phyloP scores from a whole-genome alignment of 176 grass and related monocot species.

The Tuctoria greenei region DNA sequence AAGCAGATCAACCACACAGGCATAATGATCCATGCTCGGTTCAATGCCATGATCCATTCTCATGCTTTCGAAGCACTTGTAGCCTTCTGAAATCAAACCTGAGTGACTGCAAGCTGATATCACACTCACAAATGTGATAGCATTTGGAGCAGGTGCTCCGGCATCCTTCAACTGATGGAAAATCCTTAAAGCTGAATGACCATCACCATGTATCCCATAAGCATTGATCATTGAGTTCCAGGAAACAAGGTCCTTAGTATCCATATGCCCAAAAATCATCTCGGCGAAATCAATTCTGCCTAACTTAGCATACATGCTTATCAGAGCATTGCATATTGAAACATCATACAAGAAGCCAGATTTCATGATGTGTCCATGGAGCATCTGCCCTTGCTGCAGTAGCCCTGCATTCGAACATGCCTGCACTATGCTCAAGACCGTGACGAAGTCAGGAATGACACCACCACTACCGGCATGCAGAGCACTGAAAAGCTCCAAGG shows the following conservation, averaged over 20 bases:
- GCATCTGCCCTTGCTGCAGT: constrained; percentile 51
- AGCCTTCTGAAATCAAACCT: constrained; percentile 63
- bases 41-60: constrained; percentile 48
- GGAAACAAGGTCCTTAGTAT: constrained; percentile 58
- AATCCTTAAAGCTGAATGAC: constrained; percentile 46
- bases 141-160: constrained; percentile 49
- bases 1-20: constrained; percentile 65
- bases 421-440: constrained; percentile 54
- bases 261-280: constrained; percentile 52
- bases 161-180: constrained; percentile 43
- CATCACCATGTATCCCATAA: constrained; percentile 64
- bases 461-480: constrained; percentile 33
- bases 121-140: constrained; percentile 57
- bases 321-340: constrained; percentile 58
- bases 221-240: constrained; percentile 74
- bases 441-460: constrained; percentile 44
- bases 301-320: constrained; percentile 64
- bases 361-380: constrained; percentile 56
- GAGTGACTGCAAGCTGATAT: constrained; percentile 68
- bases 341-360: constrained; percentile 38
- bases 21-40: constrained; percentile 66
- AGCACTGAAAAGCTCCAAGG: constrained; percentile 44
- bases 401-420: constrained; percentile 49
- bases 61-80: constrained; percentile 67
- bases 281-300: constrained; percentile 52